Evolutionary conservation across 78 protist species (phyloP).

Genomic region (Dictyostelium firmibasis): DNA sequence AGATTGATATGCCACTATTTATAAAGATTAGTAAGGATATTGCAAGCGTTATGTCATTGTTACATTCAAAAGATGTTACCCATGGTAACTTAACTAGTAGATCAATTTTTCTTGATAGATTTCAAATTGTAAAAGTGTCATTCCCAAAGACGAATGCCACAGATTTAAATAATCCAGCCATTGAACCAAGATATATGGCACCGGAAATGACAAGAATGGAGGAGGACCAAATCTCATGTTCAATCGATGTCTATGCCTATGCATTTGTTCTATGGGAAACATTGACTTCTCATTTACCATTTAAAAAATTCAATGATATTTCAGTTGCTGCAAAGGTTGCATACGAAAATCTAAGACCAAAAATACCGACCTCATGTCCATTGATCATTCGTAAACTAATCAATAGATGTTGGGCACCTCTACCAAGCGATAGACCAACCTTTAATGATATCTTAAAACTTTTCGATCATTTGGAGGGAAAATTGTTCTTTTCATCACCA

Average conservation of each 20-base stretch:
- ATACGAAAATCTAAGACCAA: constrained; percentile 44
- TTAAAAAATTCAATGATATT: constrained; percentile 36
- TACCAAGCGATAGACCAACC: constrained; percentile 16
- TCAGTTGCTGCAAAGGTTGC: constrained; percentile 43
- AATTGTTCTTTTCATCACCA: constrained; percentile 33
- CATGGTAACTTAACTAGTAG: constrained; percentile 38
- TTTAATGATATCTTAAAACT: constrained; percentile 24
- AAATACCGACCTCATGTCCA: constrained; percentile 25
- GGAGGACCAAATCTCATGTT: background rate
- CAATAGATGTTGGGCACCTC: constrained; percentile 51
- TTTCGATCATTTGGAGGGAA: constrained; percentile 47
- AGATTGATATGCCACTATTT: constrained; percentile 32
- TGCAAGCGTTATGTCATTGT: background rate
- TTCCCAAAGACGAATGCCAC: background rate
- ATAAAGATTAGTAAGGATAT: constrained; percentile 37
- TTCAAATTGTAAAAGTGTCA: constrained; percentile 21
- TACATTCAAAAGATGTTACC: background rate
- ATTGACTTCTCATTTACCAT: constrained; percentile 28
- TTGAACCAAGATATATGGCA: constrained; percentile 45
- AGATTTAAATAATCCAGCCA: constrained; percentile 28
- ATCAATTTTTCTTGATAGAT: constrained; percentile 6
- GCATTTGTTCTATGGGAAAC: constrained; percentile 5
- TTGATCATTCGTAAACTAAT: constrained; percentile 32
- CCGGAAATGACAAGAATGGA: constrained; percentile 36
- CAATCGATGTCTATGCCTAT: constrained; percentile 30